Conservation (phyloP, 495 filamentous ascomycete species). For the Bryoglossum gracile region DNA sequence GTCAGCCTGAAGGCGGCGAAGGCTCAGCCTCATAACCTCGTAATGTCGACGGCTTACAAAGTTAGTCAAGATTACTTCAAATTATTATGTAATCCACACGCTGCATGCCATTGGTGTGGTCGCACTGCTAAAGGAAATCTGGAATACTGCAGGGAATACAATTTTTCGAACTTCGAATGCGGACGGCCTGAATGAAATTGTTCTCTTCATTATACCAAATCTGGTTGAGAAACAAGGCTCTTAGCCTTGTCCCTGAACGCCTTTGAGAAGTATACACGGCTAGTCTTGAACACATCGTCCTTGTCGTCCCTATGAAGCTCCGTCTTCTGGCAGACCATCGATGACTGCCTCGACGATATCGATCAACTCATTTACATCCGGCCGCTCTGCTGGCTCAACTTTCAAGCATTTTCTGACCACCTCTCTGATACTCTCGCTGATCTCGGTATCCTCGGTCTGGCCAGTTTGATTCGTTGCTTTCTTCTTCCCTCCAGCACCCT, state of each 20-base stretch:
- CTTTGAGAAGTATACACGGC: slow-evolving; percentile 1
- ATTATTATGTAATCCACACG: no score
- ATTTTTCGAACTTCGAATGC: no score
- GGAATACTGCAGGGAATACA: no score
- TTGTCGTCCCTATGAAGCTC: slow-evolving; percentile 7
- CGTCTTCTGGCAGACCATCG: slow-evolving; percentile 59
- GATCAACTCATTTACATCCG: slow-evolving; percentile 86
- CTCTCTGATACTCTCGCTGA: slow-evolving; percentile 73
- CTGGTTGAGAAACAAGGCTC: slow-evolving; percentile 2
- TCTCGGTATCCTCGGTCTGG: slow-evolving; percentile 32
- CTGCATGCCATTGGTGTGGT: no score
- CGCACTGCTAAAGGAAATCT: no score
- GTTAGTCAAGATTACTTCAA: no score
- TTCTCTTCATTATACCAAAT: no score
- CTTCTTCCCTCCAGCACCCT: slow-evolving; percentile 49
- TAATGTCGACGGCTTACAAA: no score
- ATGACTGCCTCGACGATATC: slow-evolving; percentile 69
- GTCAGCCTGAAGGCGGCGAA: no score
- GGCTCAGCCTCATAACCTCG: no score
- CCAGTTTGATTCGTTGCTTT: slow-evolving; percentile 29
- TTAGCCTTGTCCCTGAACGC: background rate
- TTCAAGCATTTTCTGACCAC: slow-evolving; percentile 80
- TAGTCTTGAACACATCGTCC: background rate
- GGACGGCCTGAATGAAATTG: no score
- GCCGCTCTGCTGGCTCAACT: slow-evolving; percentile 88